Conservation (phyloP, 768 basidiomycete species). For the Pilatotrama ljubarskyi region DNA sequence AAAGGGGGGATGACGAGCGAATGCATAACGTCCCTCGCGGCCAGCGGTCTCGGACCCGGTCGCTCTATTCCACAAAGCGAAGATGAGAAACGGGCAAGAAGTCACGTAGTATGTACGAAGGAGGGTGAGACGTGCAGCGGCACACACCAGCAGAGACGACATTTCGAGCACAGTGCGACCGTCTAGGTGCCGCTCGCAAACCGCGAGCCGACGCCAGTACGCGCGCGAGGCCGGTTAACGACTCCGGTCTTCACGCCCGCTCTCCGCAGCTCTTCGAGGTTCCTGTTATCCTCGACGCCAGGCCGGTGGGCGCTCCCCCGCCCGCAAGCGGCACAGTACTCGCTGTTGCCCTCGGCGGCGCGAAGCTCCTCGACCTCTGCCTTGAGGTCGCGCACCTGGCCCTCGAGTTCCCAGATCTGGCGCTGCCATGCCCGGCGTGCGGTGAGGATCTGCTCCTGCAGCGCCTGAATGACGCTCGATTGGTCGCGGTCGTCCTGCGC, state of each 20-base stretch:
- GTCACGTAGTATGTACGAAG: slow-evolving; percentile 11
- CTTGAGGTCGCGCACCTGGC: slow-evolving; percentile 70
- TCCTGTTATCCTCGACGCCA: neutral
- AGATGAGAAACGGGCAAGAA: neutral
- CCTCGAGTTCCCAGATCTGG: slow-evolving; percentile 74
- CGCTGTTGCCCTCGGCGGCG: slow-evolving; percentile 36
- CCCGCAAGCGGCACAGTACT: slow-evolving; percentile 64
- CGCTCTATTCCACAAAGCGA: slow-evolving; percentile 15
- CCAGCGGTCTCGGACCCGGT: slow-evolving; percentile 9
- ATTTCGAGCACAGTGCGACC: neutral
- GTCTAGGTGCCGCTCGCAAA: slow-evolving; percentile 55
- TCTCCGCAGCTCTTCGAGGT: slow-evolving; percentile 27
- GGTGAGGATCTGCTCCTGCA: slow-evolving; percentile 62
- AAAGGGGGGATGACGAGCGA: neutral
- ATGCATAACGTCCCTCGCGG: slow-evolving; percentile 8
- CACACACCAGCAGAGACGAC: neutral
- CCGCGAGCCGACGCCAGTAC: slow-evolving; percentile 63
- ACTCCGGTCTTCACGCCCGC: slow-evolving; percentile 38
- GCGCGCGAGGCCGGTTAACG: slow-evolving; percentile 64
- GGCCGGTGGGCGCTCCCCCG: slow-evolving; percentile 38
- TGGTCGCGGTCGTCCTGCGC: slow-evolving; percentile 40
- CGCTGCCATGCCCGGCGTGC: slow-evolving; percentile 68
- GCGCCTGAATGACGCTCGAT: slow-evolving; percentile 45
- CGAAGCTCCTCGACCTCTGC: slow-evolving; percentile 63
- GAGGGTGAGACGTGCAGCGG: slow-evolving; percentile 20